Evolutionary conservation across 768 basidiomycete species (phyloP), one percentile per base, ranked within the genome.

Genomic region (Lactifluus piperatus): DNA sequence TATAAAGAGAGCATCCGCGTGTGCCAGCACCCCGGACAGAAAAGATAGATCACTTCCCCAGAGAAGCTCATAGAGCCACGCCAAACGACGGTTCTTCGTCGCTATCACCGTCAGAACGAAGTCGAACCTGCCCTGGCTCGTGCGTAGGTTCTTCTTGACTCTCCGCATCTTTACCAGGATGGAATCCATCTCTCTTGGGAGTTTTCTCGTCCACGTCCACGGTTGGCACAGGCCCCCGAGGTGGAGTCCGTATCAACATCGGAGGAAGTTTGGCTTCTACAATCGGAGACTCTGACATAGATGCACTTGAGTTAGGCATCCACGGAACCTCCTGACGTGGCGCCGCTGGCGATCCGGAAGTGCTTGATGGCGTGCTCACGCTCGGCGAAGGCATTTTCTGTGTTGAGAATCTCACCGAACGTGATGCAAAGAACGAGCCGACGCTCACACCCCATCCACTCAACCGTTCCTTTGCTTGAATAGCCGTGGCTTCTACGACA

Each of bases 401-500:
- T 8, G 37, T 26, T 4, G 63, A 64, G 4, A 59, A 50, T 30
- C 64, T 58, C 43, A 34, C 22, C 18, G 64, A 36, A 5, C 57
- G 62, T 3, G 64, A 51, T 4, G 64, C 37, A 52, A 65, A 59
- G 57, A 65, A 65, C 11, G 64, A 53, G 16, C 64, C 64, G n/a
- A 65, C 57, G 27, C 62, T 63, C 18, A 48, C 50, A 24, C 64
- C 64, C 64, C 64, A 65, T 7, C 50, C 56, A 14, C 51, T 57
- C 24, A 65, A 27, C 6, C 57, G 54, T 45, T 65, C 64, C 44
- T 57, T 62, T n/a, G 63, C 53, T 24, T 52, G 34, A 2, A 62
- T 39, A 18, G 64, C 47, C 16, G 65, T 26, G 66, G 74, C 16
- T 62, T 65, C 57, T 66, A 69, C 27, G 62, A 59, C 22, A 57